phyloP scores from a whole-genome alignment of 2,329 filamentous ascomycete genomes.

The Xylaria sp. region DNA sequence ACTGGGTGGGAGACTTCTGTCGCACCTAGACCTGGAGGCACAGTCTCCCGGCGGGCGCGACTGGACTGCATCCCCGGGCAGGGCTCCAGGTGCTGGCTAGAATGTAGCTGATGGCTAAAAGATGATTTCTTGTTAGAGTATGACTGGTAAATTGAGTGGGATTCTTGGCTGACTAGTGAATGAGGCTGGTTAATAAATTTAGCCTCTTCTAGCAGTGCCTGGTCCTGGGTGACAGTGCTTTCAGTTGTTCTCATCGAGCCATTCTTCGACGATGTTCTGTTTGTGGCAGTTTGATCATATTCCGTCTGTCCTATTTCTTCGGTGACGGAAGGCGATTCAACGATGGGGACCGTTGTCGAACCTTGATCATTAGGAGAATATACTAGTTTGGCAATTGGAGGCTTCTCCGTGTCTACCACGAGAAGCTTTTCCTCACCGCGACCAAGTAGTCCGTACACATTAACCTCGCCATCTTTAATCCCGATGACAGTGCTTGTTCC shows the following conservation, averaged over 20 bases:
- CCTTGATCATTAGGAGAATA: constrained; percentile 48
- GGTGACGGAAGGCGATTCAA: constrained; percentile 14
- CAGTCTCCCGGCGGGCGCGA: neutral
- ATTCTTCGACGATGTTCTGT: neutral
- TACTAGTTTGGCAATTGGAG: constrained; percentile 60
- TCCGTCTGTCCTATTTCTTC: neutral
- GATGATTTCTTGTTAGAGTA: constrained; percentile 21
- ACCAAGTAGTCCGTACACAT: constrained; percentile 75
- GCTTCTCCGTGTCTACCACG: constrained; percentile 70
- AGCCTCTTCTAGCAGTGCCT: constrained; percentile 14
- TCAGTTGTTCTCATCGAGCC: neutral
- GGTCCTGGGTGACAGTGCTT: neutral
- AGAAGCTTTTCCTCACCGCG: constrained; percentile 76
- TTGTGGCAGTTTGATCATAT: neutral
- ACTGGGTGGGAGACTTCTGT: constrained; percentile 8
- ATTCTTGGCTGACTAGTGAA: constrained; percentile 14
- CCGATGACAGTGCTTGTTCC: constrained; percentile 79
- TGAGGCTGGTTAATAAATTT: constrained; percentile 1
- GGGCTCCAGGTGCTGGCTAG: constrained; percentile 13
- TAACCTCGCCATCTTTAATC: constrained; percentile 72
- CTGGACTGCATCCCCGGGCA: constrained; percentile 8
- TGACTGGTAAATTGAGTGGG: constrained; percentile 13
- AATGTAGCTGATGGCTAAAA: constrained; percentile 14
- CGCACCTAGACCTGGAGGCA: neutral
- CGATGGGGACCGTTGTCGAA: constrained; percentile 21